Base-by-base conservation (phyloP, 2,329 filamentous ascomycete species). In the Rhynchosporium agropyri region DNA sequence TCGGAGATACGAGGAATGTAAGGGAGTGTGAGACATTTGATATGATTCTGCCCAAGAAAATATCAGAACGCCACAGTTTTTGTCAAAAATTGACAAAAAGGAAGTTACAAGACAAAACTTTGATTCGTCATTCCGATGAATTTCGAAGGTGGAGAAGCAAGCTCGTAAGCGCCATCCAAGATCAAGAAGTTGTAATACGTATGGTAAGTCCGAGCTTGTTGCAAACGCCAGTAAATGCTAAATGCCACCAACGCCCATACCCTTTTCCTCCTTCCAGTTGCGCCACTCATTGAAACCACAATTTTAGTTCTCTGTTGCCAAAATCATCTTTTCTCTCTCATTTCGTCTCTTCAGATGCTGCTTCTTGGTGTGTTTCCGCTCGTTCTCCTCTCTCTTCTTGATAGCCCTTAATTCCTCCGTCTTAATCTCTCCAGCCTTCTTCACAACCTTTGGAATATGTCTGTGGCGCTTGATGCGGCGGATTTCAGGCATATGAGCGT, bases 341-440 rank as follows among this genome's bases (percentile, higher is more conserved):
- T 86, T 87, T 76, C 84, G 84, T 71, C 91, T 81, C 76, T 85
- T 84, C 76, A 88, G 81, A 70, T 89, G 86, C 71, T 91, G 89
- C 81, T 95, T 94, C 81, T 89, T 92, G 63, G 87, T 89, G 77
- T 99, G 94, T 76, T 91, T 92, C 69, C 95, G 84, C 78, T 96
- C 91, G 75, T 99, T 99, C 81, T 99, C 95, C 73, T 97, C 91
- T 70, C 88, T 88, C 71, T 91, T 83, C 86, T 96, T 97, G 76
- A 97, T 90, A 40, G 91, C 85, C 77, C 87, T 87, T 71, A 97
- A 77, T 77, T 98, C 95, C 74, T 96, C 92, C 63, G 80, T 80
- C 86, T 99, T 99, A 79, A 98, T 98, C 81, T 97, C 90, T 55
- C 84, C 87, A 3, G 94, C 94, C 85, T 97, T 98, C 88, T 97